phyloP scores from a whole-genome alignment of 2,329 filamentous ascomycete genomes.

The Botrytis fragariae region DNA sequence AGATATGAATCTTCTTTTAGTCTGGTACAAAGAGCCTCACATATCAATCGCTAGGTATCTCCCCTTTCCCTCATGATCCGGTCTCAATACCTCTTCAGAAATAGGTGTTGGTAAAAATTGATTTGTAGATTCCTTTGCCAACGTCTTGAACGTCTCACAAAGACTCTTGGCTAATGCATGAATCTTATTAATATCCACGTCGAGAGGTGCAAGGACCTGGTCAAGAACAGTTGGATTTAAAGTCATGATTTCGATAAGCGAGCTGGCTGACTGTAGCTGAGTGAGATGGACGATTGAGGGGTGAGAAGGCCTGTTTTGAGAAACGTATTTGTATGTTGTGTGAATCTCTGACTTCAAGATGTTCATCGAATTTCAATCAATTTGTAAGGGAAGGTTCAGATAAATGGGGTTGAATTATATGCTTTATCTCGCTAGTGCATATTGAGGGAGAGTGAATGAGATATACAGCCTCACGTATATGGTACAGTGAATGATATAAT shows the following conservation, averaged over 20 bases:
- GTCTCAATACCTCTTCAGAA: conserved; percentile 56
- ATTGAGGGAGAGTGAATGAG: conserved; percentile 2
- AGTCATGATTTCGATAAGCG: conserved; percentile 24
- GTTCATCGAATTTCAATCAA: neutral
- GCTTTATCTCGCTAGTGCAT: neutral
- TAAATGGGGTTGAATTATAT: neutral
- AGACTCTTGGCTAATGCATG: conserved; percentile 50
- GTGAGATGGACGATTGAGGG: neutral
- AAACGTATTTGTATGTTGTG: neutral
- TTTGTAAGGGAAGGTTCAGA: too few relatives aligned
- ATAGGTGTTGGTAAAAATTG: conserved; percentile 63
- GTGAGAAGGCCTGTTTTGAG: neutral
- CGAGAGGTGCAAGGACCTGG: conserved; percentile 52
- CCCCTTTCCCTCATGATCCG: conserved; percentile 49
- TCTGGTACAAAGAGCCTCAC: too few relatives aligned
- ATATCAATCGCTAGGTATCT: conserved; percentile 63
- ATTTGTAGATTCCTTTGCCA: conserved; percentile 52
- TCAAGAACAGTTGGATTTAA: conserved; percentile 28
- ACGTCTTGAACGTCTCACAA: conserved; percentile 46
- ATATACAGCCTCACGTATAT: neutral
- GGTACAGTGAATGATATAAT: neutral
- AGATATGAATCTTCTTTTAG: too few relatives aligned
- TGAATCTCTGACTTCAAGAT: neutral
- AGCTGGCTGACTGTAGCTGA: neutral
- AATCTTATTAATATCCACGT: conserved; percentile 47